These are phyloP conservation scores for Trifolium pratense DNA, from an alignment of 306 rosid genomes.

Conservation along the genomic window DNA sequence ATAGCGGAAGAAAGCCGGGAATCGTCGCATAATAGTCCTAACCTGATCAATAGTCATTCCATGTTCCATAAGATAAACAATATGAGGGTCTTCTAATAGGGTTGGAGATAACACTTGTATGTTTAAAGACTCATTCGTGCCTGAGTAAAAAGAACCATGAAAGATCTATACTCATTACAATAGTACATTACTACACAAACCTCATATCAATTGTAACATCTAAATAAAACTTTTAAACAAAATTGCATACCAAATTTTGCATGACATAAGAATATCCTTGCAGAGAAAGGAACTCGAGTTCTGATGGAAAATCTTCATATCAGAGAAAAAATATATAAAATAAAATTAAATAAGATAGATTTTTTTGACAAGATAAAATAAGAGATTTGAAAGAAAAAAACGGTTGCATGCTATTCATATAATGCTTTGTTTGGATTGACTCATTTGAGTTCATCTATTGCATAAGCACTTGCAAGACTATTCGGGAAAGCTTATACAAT, in stretches of 20 bases:
- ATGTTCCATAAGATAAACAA: conserved; percentile 76
- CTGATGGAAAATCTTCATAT: conserved; percentile 48
- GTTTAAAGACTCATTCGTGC: conserved; percentile 57
- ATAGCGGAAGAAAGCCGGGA: conserved; percentile 78
- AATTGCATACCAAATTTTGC: conserved; percentile 67
- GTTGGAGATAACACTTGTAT: conserved; percentile 56
- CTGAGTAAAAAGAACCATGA: conserved; percentile 43
- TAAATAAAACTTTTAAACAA: too few species aligned
- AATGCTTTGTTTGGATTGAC: background rate
- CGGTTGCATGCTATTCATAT: background rate
- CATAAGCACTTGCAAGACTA: background rate
- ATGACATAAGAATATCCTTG: conserved; percentile 59
- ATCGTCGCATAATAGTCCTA: conserved; percentile 59
- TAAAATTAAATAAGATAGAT: background rate
- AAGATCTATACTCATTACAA: conserved; percentile 8
- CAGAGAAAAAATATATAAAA: background rate
- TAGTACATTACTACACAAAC: conserved; percentile 32
- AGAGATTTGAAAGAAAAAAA: background rate
- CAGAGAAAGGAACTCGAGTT: conserved; percentile 54
- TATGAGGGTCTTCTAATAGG: conserved; percentile 76
- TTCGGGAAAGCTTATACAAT: background rate
- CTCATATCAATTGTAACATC: conserved; percentile 31
- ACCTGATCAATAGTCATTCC: conserved; percentile 85
- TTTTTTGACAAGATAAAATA: background rate
- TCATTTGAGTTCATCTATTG: background rate